phyloP scores from a whole-genome alignment of 2,329 filamentous ascomycete genomes.

The Myotisia sp. region DNA sequence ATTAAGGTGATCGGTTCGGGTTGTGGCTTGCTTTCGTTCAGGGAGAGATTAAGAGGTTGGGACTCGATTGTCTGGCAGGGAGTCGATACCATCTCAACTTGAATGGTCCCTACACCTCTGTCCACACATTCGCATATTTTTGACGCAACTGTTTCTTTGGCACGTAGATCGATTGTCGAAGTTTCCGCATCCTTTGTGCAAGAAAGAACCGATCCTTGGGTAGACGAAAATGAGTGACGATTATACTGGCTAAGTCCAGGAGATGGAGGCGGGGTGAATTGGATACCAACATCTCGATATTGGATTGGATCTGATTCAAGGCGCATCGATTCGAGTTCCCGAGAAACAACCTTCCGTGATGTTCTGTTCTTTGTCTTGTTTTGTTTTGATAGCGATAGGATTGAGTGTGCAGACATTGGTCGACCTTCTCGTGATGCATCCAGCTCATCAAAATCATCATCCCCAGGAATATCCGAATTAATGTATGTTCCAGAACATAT shows the following conservation, averaged over 20 bases:
- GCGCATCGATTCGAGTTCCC: slow-evolving; percentile 35
- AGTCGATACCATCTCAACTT: slow-evolving; percentile 27
- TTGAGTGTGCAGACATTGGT: slow-evolving; percentile 18
- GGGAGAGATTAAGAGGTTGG: background rate
- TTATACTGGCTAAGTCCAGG: slow-evolving; percentile 31
- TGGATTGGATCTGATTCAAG: slow-evolving; percentile 21
- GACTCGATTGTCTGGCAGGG: slow-evolving; percentile 31
- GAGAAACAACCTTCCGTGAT: slow-evolving; percentile 33
- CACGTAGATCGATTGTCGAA: slow-evolving; percentile 36
- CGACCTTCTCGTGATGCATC: slow-evolving; percentile 36
- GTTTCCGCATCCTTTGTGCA: slow-evolving; percentile 50
- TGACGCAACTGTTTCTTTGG: slow-evolving; percentile 32
- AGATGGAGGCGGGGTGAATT: slow-evolving; percentile 71
- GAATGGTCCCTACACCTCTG: slow-evolving; percentile 21
- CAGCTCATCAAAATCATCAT: slow-evolving; percentile 54
- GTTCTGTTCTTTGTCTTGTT: slow-evolving; percentile 27
- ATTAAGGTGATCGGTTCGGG: background rate
- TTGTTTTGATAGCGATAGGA: slow-evolving; percentile 17
- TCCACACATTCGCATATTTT: slow-evolving; percentile 13
- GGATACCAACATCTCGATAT: slow-evolving; percentile 64
- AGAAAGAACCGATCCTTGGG: slow-evolving; percentile 4
- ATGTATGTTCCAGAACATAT: slow-evolving; percentile 24
- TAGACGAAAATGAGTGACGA: slow-evolving; percentile 1
- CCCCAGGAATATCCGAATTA: no score
- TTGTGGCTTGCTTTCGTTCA: background rate